Base-by-base conservation (phyloP, 371 early-diverging fungal genomes). In the Rhizomucor pusillus region DNA sequence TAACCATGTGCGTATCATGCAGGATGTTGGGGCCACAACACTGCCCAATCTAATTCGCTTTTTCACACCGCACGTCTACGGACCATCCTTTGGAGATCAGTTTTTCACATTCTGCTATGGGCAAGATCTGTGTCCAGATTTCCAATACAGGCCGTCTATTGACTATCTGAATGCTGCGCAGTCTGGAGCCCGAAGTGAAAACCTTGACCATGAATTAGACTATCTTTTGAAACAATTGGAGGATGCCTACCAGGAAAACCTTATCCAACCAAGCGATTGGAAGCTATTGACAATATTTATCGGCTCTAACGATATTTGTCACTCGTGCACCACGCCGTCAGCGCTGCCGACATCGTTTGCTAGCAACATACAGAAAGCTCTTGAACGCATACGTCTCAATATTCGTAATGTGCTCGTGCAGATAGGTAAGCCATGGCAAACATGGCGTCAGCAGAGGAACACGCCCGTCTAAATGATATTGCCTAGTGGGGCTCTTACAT, bases 241-340 rank as follows among this genome's bases (percentile, higher is more conserved):
- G 1, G 47, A 62, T 1, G 52, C 59, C 1, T 79, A 65, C 40
- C 47, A 60, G 12, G 5, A 33, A n/a, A 69, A 63, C 52, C 60
- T 16, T 57, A 71, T 65, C 51, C 59, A 46, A 60, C 74, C 34
- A 36, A 62, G 68, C 6, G 85, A 85, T 47, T 88, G 82, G 82
- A 88, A 88, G 61, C 56, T 88, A 14, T 49, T 81, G 0, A 81
- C 80, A 0, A 49, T 88, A 9, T 85, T 86, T 58, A 83, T 88
- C 41, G 89, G 89, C 7, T 79, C 77, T 41, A 88, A 88, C 57
- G 86, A 88, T 56, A 68, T 83, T 25, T 88, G 89, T 53, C 79
- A 73, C 18, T 66, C 80, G 1, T 84, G 85, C 50, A 61, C 58
- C 6, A 64, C 54, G 11, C 19, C 56, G 0, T 60, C 64, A 1